phyloP scores from a whole-genome alignment of 1,139 yeast genomes.

The Spathaspora jeffriesii region DNA sequence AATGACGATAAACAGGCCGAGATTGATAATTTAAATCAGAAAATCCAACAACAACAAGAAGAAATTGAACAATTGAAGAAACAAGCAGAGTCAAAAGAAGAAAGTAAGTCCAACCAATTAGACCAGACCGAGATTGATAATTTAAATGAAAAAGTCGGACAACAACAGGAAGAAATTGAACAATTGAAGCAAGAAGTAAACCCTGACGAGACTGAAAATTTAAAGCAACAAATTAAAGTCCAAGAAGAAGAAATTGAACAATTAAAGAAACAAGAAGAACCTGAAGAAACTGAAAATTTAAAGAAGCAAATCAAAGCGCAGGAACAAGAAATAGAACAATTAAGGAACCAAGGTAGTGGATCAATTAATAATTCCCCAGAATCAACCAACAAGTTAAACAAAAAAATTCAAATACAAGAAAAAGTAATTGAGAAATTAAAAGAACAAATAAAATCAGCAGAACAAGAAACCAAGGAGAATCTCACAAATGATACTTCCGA shows the following conservation, averaged over 20 bases:
- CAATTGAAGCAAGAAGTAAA: neutral
- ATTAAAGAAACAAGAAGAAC: neutral
- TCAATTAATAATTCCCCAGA: neutral
- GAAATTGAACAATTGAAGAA: neutral
- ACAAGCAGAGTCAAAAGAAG: neutral
- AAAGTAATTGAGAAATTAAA: constrained; percentile 10
- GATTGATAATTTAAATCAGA: constrained; percentile 4
- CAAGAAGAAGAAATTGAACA: neutral
- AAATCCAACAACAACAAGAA: neutral
- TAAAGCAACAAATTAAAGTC: neutral
- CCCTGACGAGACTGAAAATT: neutral
- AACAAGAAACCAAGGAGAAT: constrained; percentile 3
- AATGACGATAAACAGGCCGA: neutral
- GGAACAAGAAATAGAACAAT: neutral
- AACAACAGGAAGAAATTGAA: neutral
- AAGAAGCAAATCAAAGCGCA: constrained; percentile 3
- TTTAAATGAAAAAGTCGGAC: constrained; percentile 2
- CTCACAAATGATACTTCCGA: constrained; percentile 5
- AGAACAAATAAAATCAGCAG: neutral
- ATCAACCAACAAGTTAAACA: constrained; percentile 19
- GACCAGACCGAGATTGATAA: neutral
- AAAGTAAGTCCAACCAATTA: neutral
- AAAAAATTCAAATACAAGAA: neutral
- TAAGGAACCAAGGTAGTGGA: neutral
- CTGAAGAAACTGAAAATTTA: neutral